These are phyloP conservation scores for Ogataea haglerorum DNA, from an alignment of 805 yeast genomes.

Conservation along the genomic window DNA sequence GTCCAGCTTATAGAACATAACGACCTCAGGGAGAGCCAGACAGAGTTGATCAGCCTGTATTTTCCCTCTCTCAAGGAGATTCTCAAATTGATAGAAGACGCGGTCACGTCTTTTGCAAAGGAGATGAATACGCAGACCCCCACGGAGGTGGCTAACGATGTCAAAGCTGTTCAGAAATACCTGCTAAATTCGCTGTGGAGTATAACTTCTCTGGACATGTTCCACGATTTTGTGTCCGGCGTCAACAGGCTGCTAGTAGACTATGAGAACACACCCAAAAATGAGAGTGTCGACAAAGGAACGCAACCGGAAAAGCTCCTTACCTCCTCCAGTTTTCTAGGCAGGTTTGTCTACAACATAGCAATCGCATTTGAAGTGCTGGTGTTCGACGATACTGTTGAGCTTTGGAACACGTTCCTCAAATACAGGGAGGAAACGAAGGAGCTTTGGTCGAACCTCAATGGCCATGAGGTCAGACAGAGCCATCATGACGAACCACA, in stretches of 20 bases:
- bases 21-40: constrained; percentile 8
- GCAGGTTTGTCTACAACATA: constrained; percentile 42
- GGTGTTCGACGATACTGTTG: constrained; percentile 44
- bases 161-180: constrained; percentile 30
- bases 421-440: constrained; percentile 33
- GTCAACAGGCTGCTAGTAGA: constrained; percentile 34
- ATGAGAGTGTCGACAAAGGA: not conserved
- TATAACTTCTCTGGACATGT: constrained; percentile 44
- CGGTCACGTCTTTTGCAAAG: constrained; percentile 10
- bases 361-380: constrained; percentile 40
- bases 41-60: constrained; percentile 16
- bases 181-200: constrained; percentile 43
- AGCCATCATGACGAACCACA: constrained; percentile 4
- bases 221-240: constrained; percentile 38
- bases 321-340: constrained; percentile 41
- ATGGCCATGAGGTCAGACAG: constrained; percentile 22
- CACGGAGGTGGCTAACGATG: constrained; percentile 16
- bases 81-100: constrained; percentile 14
- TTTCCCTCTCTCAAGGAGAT: constrained; percentile 28
- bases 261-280: constrained; percentile 11
- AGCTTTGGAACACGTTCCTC: constrained; percentile 41
- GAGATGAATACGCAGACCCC: not conserved
- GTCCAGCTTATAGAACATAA: constrained; percentile 40
- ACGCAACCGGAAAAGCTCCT: constrained; percentile 21
- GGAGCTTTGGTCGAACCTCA: constrained; percentile 11